A percentile compares a stretch with the other conserved stretches of the same genome.
Conservation (phyloP, 441 rosid species). For the Hura crepitans region DNA sequence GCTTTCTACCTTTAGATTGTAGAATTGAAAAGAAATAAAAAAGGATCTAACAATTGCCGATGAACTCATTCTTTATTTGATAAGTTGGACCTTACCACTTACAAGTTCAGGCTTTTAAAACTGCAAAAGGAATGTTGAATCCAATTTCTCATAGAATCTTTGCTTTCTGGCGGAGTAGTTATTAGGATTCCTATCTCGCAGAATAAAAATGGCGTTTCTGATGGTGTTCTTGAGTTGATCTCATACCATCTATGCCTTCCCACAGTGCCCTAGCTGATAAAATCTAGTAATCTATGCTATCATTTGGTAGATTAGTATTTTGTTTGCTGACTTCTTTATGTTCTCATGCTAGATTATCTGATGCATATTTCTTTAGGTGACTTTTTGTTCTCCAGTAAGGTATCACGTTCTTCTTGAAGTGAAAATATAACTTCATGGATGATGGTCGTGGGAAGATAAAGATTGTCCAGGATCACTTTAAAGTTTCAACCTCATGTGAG, state of each 20-base stretch:
- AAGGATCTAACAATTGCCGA: not conserved
- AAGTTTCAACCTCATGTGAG: constrained; percentile 40
- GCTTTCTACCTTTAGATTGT: too few relatives aligned
- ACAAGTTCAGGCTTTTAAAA: not conserved
- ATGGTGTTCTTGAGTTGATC: not conserved
- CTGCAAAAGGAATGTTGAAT: not conserved
- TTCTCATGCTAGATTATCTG: not conserved
- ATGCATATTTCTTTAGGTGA: not conserved
- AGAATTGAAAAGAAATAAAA: not conserved
- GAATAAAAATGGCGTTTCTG: not conserved
- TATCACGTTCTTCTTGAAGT: constrained; percentile 14
- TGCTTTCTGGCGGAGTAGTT: not conserved
- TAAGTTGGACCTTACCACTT: not conserved
- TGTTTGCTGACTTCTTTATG: not conserved
- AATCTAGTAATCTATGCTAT: not conserved
- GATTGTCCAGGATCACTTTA: constrained; percentile 68
- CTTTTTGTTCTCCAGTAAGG: constrained; percentile 15
- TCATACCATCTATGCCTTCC: not conserved
- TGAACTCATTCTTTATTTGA: not conserved
- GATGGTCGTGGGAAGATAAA: constrained; percentile 60
- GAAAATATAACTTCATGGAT: constrained; percentile 53
- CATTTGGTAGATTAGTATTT: not conserved
- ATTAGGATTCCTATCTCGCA: not conserved
- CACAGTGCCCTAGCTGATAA: not conserved
- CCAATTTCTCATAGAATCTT: not conserved